These are phyloP conservation scores for Populus nigra DNA, from an alignment of 345 rosid species.

Conservation along the genomic window DNA sequence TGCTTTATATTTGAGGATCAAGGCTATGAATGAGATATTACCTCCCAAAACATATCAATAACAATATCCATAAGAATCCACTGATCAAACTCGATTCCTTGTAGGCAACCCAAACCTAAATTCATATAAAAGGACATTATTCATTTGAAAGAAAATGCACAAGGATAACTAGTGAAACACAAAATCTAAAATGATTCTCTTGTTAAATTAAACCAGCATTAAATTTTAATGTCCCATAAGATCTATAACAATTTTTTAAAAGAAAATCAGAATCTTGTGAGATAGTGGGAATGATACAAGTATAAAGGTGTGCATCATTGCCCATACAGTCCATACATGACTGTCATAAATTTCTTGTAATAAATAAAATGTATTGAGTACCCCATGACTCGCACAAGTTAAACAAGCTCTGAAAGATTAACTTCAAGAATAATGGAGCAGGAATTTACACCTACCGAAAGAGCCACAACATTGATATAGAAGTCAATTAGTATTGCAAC, in stretches of 20 bases:
- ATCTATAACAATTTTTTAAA: background rate
- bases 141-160: slow-evolving; percentile 7
- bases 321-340: background rate
- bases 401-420: background rate
- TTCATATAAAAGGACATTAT: background rate
- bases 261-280: background rate
- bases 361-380: background rate
- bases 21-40: slow-evolving; percentile 21
- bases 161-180: background rate
- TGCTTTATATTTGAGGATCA: background rate
- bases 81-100: slow-evolving; percentile 71
- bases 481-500: slow-evolving; percentile 64
- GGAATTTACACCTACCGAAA: slow-evolving; percentile 53
- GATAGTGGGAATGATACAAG: background rate
- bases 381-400: background rate
- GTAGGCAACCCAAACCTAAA: slow-evolving; percentile 76
- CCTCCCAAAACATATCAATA: slow-evolving; percentile 82
- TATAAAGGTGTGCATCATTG: background rate
- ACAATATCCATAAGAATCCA: slow-evolving; percentile 64
- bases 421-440: background rate
- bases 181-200: background rate
- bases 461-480: slow-evolving; percentile 57
- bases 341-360: background rate
- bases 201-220: too few species aligned
- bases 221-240: background rate